Evolutionary conservation across 805 yeast genomes (phyloP).

Genomic region (Tetrapisispora taiwanensis): DNA sequence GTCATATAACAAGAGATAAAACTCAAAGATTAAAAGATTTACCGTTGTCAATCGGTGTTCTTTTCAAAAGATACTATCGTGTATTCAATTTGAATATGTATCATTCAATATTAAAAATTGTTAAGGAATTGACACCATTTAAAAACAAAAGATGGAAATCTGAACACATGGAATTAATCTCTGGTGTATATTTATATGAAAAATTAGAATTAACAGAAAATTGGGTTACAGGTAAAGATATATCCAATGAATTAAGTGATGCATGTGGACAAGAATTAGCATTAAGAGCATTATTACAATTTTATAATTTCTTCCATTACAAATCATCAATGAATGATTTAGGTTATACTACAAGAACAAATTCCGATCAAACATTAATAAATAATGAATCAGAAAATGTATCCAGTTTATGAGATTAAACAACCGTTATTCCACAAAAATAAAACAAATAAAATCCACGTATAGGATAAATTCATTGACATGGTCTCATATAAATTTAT

Average conservation of each 20-base stretch:
- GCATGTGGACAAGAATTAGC: constrained; percentile 83
- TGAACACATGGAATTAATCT: constrained; percentile 84
- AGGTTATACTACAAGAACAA: constrained; percentile 38
- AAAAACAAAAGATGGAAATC: constrained; percentile 93
- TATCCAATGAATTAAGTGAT: constrained; percentile 62
- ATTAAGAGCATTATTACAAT: constrained; percentile 64
- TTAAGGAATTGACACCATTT: constrained; percentile 76
- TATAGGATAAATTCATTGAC: too few species aligned
- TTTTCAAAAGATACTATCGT: constrained; percentile 34
- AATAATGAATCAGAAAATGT: constrained; percentile 4
- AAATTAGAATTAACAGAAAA: constrained; percentile 65
- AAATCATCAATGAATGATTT: constrained; percentile 41
- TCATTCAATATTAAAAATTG: constrained; percentile 58
- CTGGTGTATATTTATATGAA: constrained; percentile 72
- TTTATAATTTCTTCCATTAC: constrained; percentile 57
- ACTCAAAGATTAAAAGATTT: constrained; percentile 48
- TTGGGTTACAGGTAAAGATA: constrained; percentile 80
- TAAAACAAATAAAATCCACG: too few species aligned
- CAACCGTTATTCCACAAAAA: too few species aligned
- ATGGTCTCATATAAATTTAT: too few species aligned
- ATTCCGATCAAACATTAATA: not conserved
- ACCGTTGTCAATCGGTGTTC: constrained; percentile 25
- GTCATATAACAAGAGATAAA: constrained; percentile 53
- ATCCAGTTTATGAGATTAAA: not conserved
- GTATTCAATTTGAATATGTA: constrained; percentile 56